Percentiles rank a stretch among this genome's conserved stretches.
Evolutionary conservation across 306 rosid species (phyloP).

Genomic region (Begonia fuchsioides): DNA sequence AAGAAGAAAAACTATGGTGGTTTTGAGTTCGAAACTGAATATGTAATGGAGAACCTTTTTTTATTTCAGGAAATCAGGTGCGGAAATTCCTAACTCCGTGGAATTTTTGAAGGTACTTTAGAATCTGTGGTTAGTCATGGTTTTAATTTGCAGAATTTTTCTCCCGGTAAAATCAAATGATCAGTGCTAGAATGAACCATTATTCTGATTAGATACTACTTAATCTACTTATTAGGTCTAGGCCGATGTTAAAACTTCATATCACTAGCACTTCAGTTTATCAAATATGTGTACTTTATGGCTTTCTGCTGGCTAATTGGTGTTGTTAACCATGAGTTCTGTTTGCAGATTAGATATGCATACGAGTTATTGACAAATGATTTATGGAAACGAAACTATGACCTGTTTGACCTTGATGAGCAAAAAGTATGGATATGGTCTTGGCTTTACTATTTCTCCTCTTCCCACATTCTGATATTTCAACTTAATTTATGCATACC

Average conservation of each 20-base stretch:
- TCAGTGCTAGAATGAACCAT: not conserved
- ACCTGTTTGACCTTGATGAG: constrained; percentile 66
- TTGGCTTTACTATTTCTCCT: not conserved
- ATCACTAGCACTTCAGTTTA: no score
- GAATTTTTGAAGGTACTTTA: constrained; percentile 60
- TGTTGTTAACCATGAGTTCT: no score
- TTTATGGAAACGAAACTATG: constrained; percentile 72
- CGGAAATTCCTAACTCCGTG: constrained; percentile 22
- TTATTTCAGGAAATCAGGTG: constrained; percentile 47
- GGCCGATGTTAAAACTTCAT: no score
- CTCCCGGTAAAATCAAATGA: not conserved
- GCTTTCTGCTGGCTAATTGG: no score
- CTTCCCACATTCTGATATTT: constrained; percentile 1
- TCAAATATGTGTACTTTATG: no score
- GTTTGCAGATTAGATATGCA: constrained; percentile 72
- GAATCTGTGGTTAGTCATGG: not conserved
- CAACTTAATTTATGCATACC: constrained; percentile 1
- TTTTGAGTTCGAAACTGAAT: no score
- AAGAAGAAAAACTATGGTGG: no score
- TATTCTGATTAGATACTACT: no score
- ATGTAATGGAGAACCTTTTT: no score
- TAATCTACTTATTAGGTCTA: no score
- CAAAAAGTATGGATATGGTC: constrained; percentile 42
- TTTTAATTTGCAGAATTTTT: not conserved
- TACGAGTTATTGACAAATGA: constrained; percentile 77